Base-by-base conservation (phyloP, 208 protist genomes). In the Phytomonas francai region DNA sequence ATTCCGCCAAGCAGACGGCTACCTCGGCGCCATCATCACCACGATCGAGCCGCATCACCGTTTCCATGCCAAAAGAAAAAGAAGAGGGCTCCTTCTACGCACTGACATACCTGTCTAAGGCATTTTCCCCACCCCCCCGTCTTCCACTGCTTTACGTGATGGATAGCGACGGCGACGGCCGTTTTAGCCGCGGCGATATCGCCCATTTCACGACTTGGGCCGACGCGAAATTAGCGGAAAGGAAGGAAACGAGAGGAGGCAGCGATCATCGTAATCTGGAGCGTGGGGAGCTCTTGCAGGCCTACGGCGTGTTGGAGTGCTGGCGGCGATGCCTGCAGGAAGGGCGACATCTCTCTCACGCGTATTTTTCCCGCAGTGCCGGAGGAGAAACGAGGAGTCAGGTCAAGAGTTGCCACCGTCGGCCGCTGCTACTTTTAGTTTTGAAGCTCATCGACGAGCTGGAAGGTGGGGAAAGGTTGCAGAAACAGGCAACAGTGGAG, bases 121-220 rank as follows among this genome's bases (percentile, higher is more conserved):
- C 72, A 57, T 77, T 92, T 64, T 80, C 33, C 8, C 5, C 33
- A 36, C 70, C 87, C 31, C 65, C 87, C 65, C 80, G 83, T 45
- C 68, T 86, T 42, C 76, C 78, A 5, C 57, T 92, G 14, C 74
- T 89, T 30, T 92, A 85, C 76, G 70, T 87, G 58, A 70, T 89
- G 8, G 83, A 92, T 73, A 65, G 71, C 76, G 81, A 92, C 72
- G 56, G 71, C 51, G 81, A 92, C 77, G 86, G 86, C 22, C 63
- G 74, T 9, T 83, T 92, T 33, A 78, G 70, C 45, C 45, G 62
- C 19, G 76, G 67, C 31, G 83, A 89, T 61, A 78, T 89, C 32
- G 68, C 63, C 30, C 60, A 74, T 36, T 92, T 92, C 72, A 77
- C 83, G 60, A 71, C 76, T 28, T 92, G 83, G 83, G 33, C 33